These are phyloP conservation scores for Pseudonitzschia delicatissima DNA, from an alignment of 108 stramenopile genomes.

Conservation along the genomic window DNA sequence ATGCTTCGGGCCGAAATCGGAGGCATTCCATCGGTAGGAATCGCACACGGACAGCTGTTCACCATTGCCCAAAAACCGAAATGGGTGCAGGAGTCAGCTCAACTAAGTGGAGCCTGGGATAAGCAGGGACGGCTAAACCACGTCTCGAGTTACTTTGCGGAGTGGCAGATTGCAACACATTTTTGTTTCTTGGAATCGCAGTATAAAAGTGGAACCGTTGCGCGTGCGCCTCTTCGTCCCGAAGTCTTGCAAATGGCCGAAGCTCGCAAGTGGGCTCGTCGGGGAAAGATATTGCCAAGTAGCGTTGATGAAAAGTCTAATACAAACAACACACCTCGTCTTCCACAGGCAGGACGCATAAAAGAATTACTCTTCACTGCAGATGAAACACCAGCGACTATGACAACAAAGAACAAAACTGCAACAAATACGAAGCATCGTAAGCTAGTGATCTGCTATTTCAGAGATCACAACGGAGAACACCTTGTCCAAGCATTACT, in stretches of 20 bases:
- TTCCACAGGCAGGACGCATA: conserved; percentile 6
- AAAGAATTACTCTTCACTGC: background rate
- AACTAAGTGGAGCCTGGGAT: conserved; percentile 20
- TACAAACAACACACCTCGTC: background rate
- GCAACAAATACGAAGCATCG: background rate
- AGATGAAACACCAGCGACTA: background rate
- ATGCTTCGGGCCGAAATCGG: conserved; percentile 33
- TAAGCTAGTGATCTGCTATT: conserved; percentile 37
- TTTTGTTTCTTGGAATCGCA: conserved; percentile 18
- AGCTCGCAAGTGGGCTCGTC: conserved; percentile 3
- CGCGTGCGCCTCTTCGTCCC: conserved; percentile 23
- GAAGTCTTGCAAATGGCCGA: conserved; percentile 21
- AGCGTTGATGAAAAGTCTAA: background rate
- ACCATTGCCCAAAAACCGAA: conserved; percentile 22
- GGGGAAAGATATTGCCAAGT: background rate
- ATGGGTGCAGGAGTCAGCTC: conserved; percentile 12
- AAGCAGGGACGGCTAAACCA: conserved; percentile 15
- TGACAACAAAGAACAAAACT: background rate
- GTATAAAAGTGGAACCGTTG: conserved; percentile 13
- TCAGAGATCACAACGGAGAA: conserved; percentile 33
- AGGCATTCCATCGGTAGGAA: conserved; percentile 26
- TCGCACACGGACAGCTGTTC: conserved; percentile 40
- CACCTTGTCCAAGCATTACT: conserved; percentile 17
- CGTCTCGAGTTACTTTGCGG: conserved; percentile 13
- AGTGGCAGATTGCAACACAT: conserved; percentile 36